phyloP scores from a whole-genome alignment of 768 basidiomycete genomes.

The Trametes cingulata region DNA sequence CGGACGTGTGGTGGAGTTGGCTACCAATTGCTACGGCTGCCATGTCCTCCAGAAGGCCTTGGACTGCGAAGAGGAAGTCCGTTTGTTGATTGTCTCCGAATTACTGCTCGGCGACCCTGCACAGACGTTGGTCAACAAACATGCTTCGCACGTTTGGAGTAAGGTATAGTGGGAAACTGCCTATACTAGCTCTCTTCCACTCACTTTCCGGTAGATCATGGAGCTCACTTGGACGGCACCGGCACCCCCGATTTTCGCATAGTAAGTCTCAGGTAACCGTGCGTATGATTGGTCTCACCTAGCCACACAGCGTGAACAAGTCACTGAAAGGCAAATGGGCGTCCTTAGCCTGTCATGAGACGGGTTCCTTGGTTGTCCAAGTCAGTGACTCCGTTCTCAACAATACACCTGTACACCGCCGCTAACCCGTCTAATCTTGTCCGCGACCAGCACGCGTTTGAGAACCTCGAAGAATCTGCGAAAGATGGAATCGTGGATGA shows the following conservation, averaged over 20 bases:
- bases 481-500: constrained; percentile 87
- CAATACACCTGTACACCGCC: no score
- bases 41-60: constrained; percentile 89
- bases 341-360: constrained; percentile 86
- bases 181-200: constrained; percentile 1
- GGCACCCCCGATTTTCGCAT: constrained; percentile 85
- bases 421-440: background rate
- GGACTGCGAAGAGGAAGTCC: constrained; percentile 87
- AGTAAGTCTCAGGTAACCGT: constrained; percentile 48
- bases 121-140: constrained; percentile 85
- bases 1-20: constrained; percentile 81
- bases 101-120: constrained; percentile 83
- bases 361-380: constrained; percentile 86
- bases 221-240: constrained; percentile 86
- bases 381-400: constrained; percentile 36
- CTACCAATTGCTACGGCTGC: constrained; percentile 87
- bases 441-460: constrained; percentile 68
- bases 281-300: constrained; percentile 2
- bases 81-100: constrained; percentile 81
- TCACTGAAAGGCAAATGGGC: constrained; percentile 90
- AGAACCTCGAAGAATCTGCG: constrained; percentile 79
- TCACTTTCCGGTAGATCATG: constrained; percentile 64
- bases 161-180: constrained; percentile 49
- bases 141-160: constrained; percentile 91
- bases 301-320: constrained; percentile 68